A percentile compares a stretch with the other conserved stretches of the same genome.
phyloP scores from a whole-genome alignment of 2,329 filamentous ascomycete genomes.

The Colletotrichum liaoningense region DNA sequence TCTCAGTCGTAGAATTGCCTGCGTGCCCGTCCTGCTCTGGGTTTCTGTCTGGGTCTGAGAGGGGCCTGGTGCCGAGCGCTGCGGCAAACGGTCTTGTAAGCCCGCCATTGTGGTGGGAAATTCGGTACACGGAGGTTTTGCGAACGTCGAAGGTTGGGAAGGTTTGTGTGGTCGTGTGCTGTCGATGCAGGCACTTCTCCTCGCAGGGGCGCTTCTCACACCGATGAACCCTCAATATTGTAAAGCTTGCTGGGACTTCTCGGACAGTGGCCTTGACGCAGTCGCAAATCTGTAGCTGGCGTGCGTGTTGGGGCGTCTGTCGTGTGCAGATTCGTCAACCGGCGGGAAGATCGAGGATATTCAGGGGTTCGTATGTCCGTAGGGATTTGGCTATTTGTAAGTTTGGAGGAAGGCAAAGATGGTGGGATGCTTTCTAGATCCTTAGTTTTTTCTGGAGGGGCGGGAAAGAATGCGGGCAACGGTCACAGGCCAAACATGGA shows the following conservation, averaged over 20 bases:
- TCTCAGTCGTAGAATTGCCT: slow-evolving; percentile 62
- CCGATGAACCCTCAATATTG: not conserved
- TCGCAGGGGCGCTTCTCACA: not conserved
- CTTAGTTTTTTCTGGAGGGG: slow-evolving; percentile 21
- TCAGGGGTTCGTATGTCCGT: slow-evolving; percentile 13
- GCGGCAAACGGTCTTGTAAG: slow-evolving; percentile 43
- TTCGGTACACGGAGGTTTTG: slow-evolving; percentile 40
- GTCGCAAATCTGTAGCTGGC: not conserved
- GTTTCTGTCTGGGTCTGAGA: slow-evolving; percentile 49
- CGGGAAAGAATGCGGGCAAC: not conserved
- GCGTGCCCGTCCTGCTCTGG: slow-evolving; percentile 43
- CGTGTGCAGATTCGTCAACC: slow-evolving; percentile 14
- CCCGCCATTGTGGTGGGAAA: slow-evolving; percentile 41
- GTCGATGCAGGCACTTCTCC: not conserved
- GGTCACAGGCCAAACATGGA: not conserved
- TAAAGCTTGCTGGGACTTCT: slow-evolving; percentile 14
- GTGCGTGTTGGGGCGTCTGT: not conserved
- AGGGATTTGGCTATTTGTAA: slow-evolving; percentile 12
- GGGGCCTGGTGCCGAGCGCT: slow-evolving; percentile 43
- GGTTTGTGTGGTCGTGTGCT: slow-evolving; percentile 25
- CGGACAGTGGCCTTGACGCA: not conserved
- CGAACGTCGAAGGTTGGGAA: not conserved
- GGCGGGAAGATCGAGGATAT: slow-evolving; percentile 14
- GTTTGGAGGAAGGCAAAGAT: slow-evolving; percentile 2
- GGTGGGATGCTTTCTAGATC: slow-evolving; percentile 24